These are phyloP conservation scores for Rhizoclosmatium globosum DNA, from an alignment of 192 early-diverging fungal genomes.

Conservation along the genomic window DNA sequence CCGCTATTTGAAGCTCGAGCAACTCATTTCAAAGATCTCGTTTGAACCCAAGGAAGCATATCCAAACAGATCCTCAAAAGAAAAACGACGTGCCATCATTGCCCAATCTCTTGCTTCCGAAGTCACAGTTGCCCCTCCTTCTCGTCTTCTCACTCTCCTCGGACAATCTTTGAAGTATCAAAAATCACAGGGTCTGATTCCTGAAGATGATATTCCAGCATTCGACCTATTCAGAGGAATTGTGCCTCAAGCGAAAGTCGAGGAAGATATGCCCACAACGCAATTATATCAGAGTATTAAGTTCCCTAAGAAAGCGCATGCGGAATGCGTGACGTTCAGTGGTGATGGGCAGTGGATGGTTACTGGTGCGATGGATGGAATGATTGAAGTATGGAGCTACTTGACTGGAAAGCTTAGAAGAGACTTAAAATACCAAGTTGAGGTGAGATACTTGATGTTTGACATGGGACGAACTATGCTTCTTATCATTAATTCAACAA, in stretches of 20 bases:
- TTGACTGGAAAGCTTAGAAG: slow-evolving; percentile 88
- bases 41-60: slow-evolving; percentile 83
- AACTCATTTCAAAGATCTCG: slow-evolving; percentile 71
- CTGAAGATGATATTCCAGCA: slow-evolving; percentile 56
- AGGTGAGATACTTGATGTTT: slow-evolving; percentile 52
- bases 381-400: slow-evolving; percentile 96
- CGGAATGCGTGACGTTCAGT: slow-evolving; percentile 81
- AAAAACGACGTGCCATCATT: slow-evolving; percentile 78
- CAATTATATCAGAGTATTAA: slow-evolving; percentile 84
- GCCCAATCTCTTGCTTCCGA: slow-evolving; percentile 67
- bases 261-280: slow-evolving; percentile 78
- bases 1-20: slow-evolving; percentile 84
- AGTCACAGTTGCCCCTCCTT: slow-evolving; percentile 76
- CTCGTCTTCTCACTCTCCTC: slow-evolving; percentile 83
- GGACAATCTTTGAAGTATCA: slow-evolving; percentile 93
- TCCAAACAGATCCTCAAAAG: slow-evolving; percentile 67
- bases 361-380: slow-evolving; percentile 92
- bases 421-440: slow-evolving; percentile 90
- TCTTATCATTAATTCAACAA: slow-evolving; percentile 6
- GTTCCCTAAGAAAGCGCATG: slow-evolving; percentile 91
- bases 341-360: slow-evolving; percentile 83
- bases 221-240: slow-evolving; percentile 86
- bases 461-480: not conserved
- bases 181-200: slow-evolving; percentile 77
- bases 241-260: slow-evolving; percentile 63